These are phyloP conservation scores for Kregervanrija pseudodelftensis DNA, from an alignment of 805 yeast genomes.

Conservation along the genomic window DNA sequence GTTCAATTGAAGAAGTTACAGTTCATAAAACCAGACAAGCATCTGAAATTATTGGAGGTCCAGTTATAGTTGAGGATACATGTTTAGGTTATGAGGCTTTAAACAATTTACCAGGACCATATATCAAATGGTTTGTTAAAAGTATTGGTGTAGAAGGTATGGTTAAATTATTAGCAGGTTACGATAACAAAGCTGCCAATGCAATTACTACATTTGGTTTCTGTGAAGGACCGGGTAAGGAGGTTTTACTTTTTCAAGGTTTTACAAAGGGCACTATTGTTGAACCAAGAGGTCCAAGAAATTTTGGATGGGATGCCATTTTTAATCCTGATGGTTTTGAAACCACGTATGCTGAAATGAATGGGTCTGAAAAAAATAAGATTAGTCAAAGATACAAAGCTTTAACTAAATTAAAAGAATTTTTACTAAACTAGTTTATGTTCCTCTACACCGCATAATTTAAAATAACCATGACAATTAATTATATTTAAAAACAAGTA, in stretches of 20 bases:
- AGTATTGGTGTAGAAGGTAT: constrained; percentile 70
- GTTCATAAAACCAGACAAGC: constrained; percentile 73
- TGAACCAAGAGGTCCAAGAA: constrained; percentile 63
- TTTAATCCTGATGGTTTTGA: constrained; percentile 76
- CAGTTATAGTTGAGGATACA: constrained; percentile 94
- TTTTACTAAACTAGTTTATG: constrained; percentile 4
- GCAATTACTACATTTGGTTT: constrained; percentile 92
- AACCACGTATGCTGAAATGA: constrained; percentile 87
- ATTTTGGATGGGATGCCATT: constrained; percentile 93
- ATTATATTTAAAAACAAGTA: no score
- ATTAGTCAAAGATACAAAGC: constrained; percentile 89
- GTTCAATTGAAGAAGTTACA: constrained; percentile 75
- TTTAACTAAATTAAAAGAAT: constrained; percentile 60
- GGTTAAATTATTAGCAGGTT: constrained; percentile 70
- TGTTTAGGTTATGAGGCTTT: constrained; percentile 78
- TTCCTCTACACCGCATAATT: no score
- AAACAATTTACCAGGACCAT: constrained; percentile 84
- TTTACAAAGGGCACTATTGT: constrained; percentile 77
- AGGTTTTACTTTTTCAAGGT: constrained; percentile 80
- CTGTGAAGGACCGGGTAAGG: constrained; percentile 71
- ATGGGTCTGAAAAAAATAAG: constrained; percentile 61
- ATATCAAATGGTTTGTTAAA: constrained; percentile 81
- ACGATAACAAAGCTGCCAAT: constrained; percentile 75
- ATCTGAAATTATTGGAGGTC: constrained; percentile 53
- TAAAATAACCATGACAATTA: no score